Evolutionary conservation across 2,329 filamentous ascomycete genomes (phyloP), one percentile per base, ranked within the genome.

Genomic region (Paecilomyces sp.): DNA sequence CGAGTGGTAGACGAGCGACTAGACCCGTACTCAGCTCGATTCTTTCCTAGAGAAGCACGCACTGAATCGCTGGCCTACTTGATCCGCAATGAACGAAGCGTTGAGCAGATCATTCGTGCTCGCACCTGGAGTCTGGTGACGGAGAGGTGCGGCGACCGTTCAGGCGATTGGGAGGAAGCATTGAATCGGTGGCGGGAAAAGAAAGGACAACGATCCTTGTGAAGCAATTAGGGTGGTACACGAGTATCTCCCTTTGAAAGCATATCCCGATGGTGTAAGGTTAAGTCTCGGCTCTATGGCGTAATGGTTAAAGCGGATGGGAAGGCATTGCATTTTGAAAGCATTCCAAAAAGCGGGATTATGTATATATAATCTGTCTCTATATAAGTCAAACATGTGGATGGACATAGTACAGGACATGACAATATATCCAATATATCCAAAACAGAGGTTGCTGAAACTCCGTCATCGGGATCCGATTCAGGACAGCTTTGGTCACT

Each of bases 11-110:
- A 97, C 72, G 94, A 97, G 76, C 81, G 94, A 59, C 74, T 97
- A 60, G 94, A 99, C 77, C 94, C 94, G 1, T 99, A 99, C 71
- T 92, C 89, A 9, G 89, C 81, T 6, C 81, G 93, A 25, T 96
- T 91, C 72, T 93, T 93, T 87, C 75, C 74, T 6, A 68, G 67
- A 18, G 92, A 97, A 76, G 82, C 90, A 13, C 82, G 92, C 64
- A 94, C 92, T 0, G 90, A 97, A 75, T 84, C 83, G 55, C 74
- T 99, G 62, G 92, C 91, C 9, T 82, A 55, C 87, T 82, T 64
- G 80, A 92, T 74, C 80, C 83, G 61, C 81, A 90, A 72, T 81
- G 85, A 71, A 85, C 96, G 74, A 86, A 92, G 33, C 78, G 87
- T 74, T 88, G 91, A 71, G 88, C 88, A 58, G 89, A 96, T 78